Evolutionary conservation across 176 grass and related monocot genomes (phyloP).

Genomic region (Elymus sibiricus): DNA sequence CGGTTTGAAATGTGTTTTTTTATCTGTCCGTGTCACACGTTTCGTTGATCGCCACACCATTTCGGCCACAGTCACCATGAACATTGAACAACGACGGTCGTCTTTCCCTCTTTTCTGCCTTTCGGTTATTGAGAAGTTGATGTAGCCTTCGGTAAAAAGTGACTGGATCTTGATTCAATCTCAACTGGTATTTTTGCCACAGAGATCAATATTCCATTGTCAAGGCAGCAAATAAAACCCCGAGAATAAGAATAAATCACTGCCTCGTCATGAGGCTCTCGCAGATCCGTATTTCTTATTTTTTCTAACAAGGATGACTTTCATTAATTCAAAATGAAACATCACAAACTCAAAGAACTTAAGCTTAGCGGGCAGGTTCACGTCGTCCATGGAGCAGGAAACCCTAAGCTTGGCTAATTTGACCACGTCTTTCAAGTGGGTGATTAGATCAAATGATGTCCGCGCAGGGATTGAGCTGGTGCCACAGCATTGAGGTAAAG

Average conservation of each 20-base stretch:
- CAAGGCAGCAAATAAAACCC: background rate
- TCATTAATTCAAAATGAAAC: too few species aligned
- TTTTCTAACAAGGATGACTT: too few species aligned
- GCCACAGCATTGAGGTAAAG: too few species aligned
- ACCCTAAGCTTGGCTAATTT: too few species aligned
- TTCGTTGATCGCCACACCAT: background rate
- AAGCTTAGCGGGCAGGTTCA: too few species aligned
- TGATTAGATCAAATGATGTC: too few species aligned
- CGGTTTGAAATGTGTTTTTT: background rate
- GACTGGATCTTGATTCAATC: background rate
- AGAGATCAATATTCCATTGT: background rate
- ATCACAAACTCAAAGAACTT: too few species aligned
- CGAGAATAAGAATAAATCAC: background rate
- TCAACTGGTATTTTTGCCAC: background rate
- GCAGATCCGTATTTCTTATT: too few species aligned
- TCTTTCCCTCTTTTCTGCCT: background rate
- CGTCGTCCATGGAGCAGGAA: too few species aligned
- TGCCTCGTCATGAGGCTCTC: background rate
- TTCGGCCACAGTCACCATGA: background rate
- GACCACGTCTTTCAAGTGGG: too few species aligned
- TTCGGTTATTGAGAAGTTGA: background rate
- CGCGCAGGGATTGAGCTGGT: too few species aligned
- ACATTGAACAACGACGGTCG: background rate
- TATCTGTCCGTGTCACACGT: background rate
- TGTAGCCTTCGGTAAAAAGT: background rate